A percentile compares a stretch with the other conserved stretches of the same genome.
These are phyloP conservation scores for Trichosporon coremiiforme DNA, from an alignment of 1,284 basidiomycete genomes.

Conservation along the genomic window DNA sequence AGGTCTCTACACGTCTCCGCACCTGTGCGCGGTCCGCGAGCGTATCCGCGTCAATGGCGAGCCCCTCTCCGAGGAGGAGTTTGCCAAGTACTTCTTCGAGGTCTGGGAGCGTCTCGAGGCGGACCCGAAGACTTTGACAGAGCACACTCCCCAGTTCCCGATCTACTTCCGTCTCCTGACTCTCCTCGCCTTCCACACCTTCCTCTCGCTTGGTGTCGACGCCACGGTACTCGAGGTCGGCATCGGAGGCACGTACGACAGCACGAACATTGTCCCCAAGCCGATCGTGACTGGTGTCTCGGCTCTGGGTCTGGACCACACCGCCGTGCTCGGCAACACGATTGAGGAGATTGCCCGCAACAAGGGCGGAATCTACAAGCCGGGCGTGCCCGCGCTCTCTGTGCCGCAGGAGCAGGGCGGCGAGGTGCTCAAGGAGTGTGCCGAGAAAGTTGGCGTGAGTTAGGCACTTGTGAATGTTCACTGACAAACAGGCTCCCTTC, in stretches of 20 bases:
- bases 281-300: slow-evolving; percentile 89
- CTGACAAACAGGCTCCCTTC: slow-evolving; percentile 53
- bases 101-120: slow-evolving; percentile 85
- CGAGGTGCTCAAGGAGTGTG: slow-evolving; percentile 67
- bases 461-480: slow-evolving; percentile 5
- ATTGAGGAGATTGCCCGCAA: slow-evolving; percentile 89
- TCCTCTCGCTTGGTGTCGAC: slow-evolving; percentile 70
- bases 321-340: slow-evolving; percentile 86
- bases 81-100: slow-evolving; percentile 91
- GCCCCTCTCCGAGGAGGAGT: slow-evolving; percentile 83
- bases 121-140: slow-evolving; percentile 66
- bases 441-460: slow-evolving; percentile 66
- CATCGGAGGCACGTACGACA: slow-evolving; percentile 91
- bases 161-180: slow-evolving; percentile 95
- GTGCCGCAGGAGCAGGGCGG: slow-evolving; percentile 73
- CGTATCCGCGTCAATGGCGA: slow-evolving; percentile 90
- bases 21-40: slow-evolving; percentile 93
- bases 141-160: slow-evolving; percentile 66
- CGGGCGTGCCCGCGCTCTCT: slow-evolving; percentile 80
- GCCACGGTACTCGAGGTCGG: slow-evolving; percentile 96
- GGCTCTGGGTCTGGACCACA: slow-evolving; percentile 90
- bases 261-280: slow-evolving; percentile 91
- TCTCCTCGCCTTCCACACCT: slow-evolving; percentile 87
- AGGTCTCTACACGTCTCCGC: slow-evolving; percentile 96
- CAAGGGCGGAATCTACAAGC: slow-evolving; percentile 96